These are phyloP conservation scores for Tylopilus intermedius DNA, from an alignment of 768 basidiomycete genomes.

Conservation along the genomic window DNA sequence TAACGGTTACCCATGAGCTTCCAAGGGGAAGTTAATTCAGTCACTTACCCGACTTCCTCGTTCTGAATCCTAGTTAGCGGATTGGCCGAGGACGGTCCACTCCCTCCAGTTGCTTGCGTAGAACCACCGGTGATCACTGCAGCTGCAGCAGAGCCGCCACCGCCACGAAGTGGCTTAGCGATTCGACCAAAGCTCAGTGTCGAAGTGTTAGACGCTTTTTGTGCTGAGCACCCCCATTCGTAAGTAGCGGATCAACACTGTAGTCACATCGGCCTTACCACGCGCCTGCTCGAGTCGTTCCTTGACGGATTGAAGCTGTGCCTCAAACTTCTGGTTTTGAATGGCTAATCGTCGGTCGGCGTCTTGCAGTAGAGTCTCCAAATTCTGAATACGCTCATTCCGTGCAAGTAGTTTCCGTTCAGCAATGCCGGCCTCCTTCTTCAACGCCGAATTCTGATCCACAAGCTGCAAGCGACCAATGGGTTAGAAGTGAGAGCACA, in stretches of 20 bases:
- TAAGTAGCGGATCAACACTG: slow-evolving; percentile 14
- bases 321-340: slow-evolving; percentile 95
- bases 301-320: slow-evolving; percentile 85
- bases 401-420: slow-evolving; percentile 94
- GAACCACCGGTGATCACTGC: slow-evolving; percentile 38
- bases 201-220: slow-evolving; percentile 68
- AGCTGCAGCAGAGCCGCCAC: slow-evolving; percentile 57
- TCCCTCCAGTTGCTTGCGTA: slow-evolving; percentile 37
- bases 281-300: slow-evolving; percentile 90
- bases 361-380: slow-evolving; percentile 88
- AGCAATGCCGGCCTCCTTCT: slow-evolving; percentile 96
- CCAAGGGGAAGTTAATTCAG: slow-evolving; percentile 13
- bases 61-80: slow-evolving; percentile 72
- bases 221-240: slow-evolving; percentile 45
- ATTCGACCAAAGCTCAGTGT: slow-evolving; percentile 88
- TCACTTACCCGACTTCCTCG: slow-evolving; percentile 67
- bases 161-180: slow-evolving; percentile 93
- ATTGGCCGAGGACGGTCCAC: slow-evolving; percentile 51
- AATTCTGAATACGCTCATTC: slow-evolving; percentile 95
- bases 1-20: slow-evolving; percentile 15
- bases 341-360: slow-evolving; percentile 88
- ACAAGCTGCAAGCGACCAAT: slow-evolving; percentile 63
- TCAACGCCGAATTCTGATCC: slow-evolving; percentile 93
- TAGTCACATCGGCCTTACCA: slow-evolving; percentile 47
- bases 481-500: not conserved